Base-by-base conservation (phyloP, 148 eudicot genomes). In the Camellia lanceoleosa region DNA sequence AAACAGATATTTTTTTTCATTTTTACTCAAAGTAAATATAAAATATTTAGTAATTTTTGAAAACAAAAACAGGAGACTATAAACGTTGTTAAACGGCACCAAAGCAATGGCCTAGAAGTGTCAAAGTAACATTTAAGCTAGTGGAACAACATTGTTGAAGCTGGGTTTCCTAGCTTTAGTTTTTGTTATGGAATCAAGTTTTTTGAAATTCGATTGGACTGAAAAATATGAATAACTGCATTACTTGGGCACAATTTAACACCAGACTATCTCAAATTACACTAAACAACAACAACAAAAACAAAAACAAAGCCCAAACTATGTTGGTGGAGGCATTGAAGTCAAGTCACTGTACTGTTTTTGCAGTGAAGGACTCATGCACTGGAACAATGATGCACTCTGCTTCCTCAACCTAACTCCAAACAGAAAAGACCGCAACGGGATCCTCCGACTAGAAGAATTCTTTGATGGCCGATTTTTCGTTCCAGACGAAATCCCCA, bases 381-480 rank as follows among this genome's bases (percentile, higher is more conserved):
- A 89, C 12, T 84, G 82, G 79, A 91, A 86, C n/a, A 92, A 49
- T 63, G 95, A 87, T 49, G 80, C 83, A 43, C 83, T 83, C 69
- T 84, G 90, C 85, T 87, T 92, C 86, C 74, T 92, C 54, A 92
- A 77, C 87, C 87, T 89, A 58, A 83, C 89, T 20, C 97, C 96
- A 69, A 92, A 94, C 78, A 94, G 80, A 82, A 94, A 90, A 47
- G 94, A 83, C 67, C 85, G 87, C 69, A 94, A 83, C 5, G 97
- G 98, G 30, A 92, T 83, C 77, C 83, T 85, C 75, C 84, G 87
- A 72, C 74, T 84, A 13, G 80, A 73, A 2, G 91, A 82, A 81
- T 80, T 84, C 84, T 75, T 86, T 3, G 78, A 15, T 78, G 75
- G 7, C 79, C 71, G 16, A 81, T 70, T 73, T 80, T 82, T 12